Evolutionary conservation across 1,284 basidiomycete species (phyloP), one percentile per base, ranked within the genome.

Genomic region (Malassezia furfur): DNA sequence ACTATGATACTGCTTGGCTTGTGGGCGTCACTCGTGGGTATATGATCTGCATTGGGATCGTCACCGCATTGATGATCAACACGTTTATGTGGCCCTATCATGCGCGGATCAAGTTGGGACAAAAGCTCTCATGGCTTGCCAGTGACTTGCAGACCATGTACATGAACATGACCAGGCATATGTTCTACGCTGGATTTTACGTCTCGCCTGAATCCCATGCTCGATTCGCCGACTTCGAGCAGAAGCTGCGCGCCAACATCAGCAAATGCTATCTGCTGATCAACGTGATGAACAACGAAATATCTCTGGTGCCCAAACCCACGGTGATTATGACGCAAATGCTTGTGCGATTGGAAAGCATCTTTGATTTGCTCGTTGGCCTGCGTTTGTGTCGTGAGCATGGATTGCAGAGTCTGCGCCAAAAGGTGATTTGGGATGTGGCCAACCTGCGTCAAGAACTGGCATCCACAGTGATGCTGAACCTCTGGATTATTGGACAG

Each of bases 271-370:
- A 61, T 64, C 76, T 53, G 68, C 72, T 78, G 25, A 67, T 77
- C 63, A 32, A 22, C 0, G 53, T 60, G 19, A 65, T 67, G 60
- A 63, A 65, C 17, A 68, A 71, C 43, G 79, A 79, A 60, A 40
- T 79, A 9, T 77, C 77, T 14, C 73, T 79, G 25, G 70, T 78
- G 1, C 78, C 78, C 7, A 76, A 78, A 48, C 78, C 78, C 0
- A 74, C 75, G 52, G 66, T 64, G 34, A 64, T 78, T 15, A 74
- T 79, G 45, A 64, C 64, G 4, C 76, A 76, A 50, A 66, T 78
- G 38, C 70, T 78, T 14, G 74, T 77, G 35, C 67, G 70, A 5
- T 61, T 74, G 7, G 71, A 78, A 30, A 68, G 65, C 3, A 68
- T 78, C 25, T 61, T 75, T 21, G 77, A 77, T 56, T 66, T 76